Evolutionary conservation across 495 filamentous ascomycete species (phyloP).

Genomic region (Chlorociboria aeruginascens): DNA sequence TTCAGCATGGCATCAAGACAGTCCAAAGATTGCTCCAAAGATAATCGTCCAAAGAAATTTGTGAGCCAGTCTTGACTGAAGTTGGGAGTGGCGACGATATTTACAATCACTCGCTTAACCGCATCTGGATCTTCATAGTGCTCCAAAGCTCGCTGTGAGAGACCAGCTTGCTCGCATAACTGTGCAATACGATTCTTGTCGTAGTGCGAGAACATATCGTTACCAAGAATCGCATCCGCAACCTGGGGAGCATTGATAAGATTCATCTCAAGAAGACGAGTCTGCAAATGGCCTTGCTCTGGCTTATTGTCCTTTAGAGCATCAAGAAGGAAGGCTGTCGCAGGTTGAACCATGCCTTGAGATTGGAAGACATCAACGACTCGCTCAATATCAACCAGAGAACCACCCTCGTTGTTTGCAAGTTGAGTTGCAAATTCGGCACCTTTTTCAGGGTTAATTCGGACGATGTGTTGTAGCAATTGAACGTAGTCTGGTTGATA

Average conservation of each 20-base stretch:
- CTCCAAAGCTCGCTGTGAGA: constrained; percentile 82
- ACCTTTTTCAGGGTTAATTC: constrained; percentile 84
- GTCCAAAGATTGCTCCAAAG: constrained; percentile 87
- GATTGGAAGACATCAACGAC: constrained; percentile 96
- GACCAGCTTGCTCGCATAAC: constrained; percentile 83
- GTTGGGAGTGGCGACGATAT: constrained; percentile 68
- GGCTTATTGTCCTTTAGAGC: constrained; percentile 88
- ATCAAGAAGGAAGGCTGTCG: constrained; percentile 92
- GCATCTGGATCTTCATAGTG: constrained; percentile 81
- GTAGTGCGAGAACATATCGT: constrained; percentile 95
- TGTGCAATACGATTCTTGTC: constrained; percentile 77
- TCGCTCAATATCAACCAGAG: constrained; percentile 84
- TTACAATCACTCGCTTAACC: constrained; percentile 79
- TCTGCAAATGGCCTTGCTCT: constrained; percentile 88
- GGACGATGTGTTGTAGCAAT: constrained; percentile 83
- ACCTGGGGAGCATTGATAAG: constrained; percentile 92
- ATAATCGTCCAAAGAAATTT: constrained; percentile 83
- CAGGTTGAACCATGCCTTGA: constrained; percentile 94
- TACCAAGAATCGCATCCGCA: constrained; percentile 91
- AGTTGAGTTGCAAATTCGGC: constrained; percentile 85
- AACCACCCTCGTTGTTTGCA: constrained; percentile 72
- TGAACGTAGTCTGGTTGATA: constrained; percentile 89
- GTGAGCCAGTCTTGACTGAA: constrained; percentile 83
- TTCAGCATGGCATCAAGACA: constrained; percentile 94
- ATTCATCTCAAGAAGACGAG: constrained; percentile 95